Evolutionary conservation across 2,329 filamentous ascomycete species (phyloP).

Genomic region (Arthrobotrys musiformis): DNA sequence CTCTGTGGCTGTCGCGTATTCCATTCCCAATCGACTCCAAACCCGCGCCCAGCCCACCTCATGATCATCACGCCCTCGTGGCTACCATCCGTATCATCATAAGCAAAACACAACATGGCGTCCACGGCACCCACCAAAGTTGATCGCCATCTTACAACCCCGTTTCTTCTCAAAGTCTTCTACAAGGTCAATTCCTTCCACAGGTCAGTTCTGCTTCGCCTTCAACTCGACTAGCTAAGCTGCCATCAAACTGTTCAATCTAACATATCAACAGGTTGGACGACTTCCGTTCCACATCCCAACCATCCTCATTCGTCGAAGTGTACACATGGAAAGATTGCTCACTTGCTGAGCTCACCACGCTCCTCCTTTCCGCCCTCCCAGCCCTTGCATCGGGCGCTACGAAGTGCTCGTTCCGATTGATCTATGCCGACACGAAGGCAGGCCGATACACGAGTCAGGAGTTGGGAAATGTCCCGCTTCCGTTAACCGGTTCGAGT

Average conservation of each 20-base stretch:
- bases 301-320: slow-evolving; percentile 75
- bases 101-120: slow-evolving; percentile 27
- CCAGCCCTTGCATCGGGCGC: slow-evolving; percentile 78
- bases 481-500: slow-evolving; percentile 63
- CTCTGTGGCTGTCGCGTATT: slow-evolving; percentile 28
- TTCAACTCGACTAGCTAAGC: slow-evolving; percentile 57
- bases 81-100: neutral
- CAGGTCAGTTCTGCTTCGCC: slow-evolving; percentile 65
- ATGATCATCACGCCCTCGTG: slow-evolving; percentile 9
- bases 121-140: slow-evolving; percentile 63
- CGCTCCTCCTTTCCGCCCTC: slow-evolving; percentile 76
- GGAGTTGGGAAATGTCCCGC: slow-evolving; percentile 79
- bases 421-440: slow-evolving; percentile 82
- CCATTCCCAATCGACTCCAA: neutral
- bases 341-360: slow-evolving; percentile 81
- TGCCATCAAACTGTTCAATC: slow-evolving; percentile 61
- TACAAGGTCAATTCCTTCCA: slow-evolving; percentile 80
- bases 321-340: slow-evolving; percentile 89
- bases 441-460: slow-evolving; percentile 75
- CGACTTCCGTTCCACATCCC: slow-evolving; percentile 72
- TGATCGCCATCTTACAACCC: slow-evolving; percentile 77
- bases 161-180: slow-evolving; percentile 87
- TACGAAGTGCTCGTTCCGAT: slow-evolving; percentile 85
- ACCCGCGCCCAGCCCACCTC: neutral
- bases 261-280: slow-evolving; percentile 69